Evolutionary conservation across 139 green algal genomes (phyloP).

Genomic region (Chlorella sp.): DNA sequence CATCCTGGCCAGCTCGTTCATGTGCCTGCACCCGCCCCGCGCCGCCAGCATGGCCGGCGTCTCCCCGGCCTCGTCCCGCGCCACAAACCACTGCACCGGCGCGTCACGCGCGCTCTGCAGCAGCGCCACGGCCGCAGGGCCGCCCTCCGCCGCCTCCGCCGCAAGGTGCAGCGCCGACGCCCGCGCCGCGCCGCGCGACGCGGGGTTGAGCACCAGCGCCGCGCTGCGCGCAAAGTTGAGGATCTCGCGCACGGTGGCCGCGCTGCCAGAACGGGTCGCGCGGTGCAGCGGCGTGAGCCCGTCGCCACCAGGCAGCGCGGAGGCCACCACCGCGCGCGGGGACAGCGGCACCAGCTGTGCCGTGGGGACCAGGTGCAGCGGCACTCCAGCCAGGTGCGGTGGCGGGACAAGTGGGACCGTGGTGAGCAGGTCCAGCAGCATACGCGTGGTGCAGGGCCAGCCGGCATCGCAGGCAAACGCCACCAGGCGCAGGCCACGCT

Average conservation of each 20-base stretch:
- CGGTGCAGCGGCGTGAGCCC: slow-evolving; percentile 3
- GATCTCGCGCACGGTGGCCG: neutral
- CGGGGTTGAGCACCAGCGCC: neutral
- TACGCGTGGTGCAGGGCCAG: neutral
- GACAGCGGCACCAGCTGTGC: slow-evolving; percentile 1
- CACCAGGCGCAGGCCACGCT: neutral
- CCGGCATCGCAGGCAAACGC: slow-evolving; percentile 1
- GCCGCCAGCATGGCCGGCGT: neutral
- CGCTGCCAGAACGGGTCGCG: neutral
- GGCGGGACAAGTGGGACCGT: neutral
- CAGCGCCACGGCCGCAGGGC: neutral
- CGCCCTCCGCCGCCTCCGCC: neutral
- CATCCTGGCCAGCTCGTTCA: neutral
- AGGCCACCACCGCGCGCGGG: neutral
- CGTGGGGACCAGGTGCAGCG: neutral
- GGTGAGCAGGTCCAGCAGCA: slow-evolving; percentile 4
- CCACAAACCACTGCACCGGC: slow-evolving; percentile 5
- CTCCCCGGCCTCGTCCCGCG: neutral
- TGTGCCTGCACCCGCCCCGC: neutral
- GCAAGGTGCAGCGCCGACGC: slow-evolving; percentile 2
- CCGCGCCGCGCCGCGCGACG: neutral
- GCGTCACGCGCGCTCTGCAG: neutral
- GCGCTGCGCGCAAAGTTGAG: neutral
- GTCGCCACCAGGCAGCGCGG: neutral
- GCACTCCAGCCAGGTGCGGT: neutral